A percentile compares a stretch with the other conserved stretches of the same genome.
Conservation (phyloP, 345 rosid species). For the Eucalyptus decipiens region DNA sequence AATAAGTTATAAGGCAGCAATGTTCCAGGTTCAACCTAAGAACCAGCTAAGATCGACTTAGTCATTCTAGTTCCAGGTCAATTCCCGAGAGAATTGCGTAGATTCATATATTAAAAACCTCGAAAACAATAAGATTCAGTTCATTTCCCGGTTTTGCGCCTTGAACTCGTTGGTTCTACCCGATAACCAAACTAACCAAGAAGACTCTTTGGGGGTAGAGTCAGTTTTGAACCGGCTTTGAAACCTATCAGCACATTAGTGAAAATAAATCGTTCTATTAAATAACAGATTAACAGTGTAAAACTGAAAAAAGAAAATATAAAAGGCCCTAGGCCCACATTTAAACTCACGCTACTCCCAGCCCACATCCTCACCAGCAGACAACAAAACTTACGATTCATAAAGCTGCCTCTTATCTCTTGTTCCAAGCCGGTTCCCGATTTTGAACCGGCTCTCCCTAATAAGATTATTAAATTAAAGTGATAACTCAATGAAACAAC, state of each 20-base stretch:
- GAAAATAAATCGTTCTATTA: background rate
- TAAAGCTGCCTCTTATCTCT: background rate
- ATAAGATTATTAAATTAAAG: background rate
- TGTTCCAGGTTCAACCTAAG: background rate
- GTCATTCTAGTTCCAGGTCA: background rate
- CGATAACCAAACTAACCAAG: background rate
- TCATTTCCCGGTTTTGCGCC: background rate
- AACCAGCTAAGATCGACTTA: background rate
- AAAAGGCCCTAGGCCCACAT: background rate
- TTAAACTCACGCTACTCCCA: background rate
- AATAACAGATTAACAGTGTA: background rate
- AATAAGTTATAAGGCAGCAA: background rate
- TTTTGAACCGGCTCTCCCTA: background rate
- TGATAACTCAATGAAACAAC: background rate
- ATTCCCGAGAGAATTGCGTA: background rate
- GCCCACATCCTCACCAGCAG: background rate
- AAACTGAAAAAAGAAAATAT: background rate
- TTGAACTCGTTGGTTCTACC: background rate
- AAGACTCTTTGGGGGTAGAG: background rate
- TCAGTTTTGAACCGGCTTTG: background rate
- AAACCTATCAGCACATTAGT: background rate
- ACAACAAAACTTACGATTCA: background rate
- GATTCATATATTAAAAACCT: background rate
- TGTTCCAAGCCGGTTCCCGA: background rate
- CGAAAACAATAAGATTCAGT: background rate